Conservation (phyloP, 1,139 yeast genomes). For the Diutina neorugosa region DNA sequence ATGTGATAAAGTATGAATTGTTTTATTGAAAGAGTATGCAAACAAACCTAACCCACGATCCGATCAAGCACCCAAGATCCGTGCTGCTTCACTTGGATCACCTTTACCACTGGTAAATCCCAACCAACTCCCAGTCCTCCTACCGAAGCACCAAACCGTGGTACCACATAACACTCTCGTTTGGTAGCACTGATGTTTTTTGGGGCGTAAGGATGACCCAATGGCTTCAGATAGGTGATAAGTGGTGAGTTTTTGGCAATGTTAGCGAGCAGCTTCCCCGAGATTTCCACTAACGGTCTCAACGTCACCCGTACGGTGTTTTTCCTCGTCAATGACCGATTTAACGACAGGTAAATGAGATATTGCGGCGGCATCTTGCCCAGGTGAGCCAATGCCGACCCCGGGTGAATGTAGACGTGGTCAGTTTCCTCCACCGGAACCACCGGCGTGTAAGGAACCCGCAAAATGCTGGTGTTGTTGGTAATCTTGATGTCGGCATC, state of each 20-base stretch:
- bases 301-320: conserved; percentile 26
- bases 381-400: conserved; percentile 40
- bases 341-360: conserved; percentile 57
- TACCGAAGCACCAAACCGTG: conserved; percentile 75
- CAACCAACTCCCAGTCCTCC: conserved; percentile 85
- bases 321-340: conserved; percentile 28
- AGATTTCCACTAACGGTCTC: conserved; percentile 65
- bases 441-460: conserved; percentile 65
- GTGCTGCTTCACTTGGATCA: conserved; percentile 48
- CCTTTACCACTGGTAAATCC: conserved; percentile 83
- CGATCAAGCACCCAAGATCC: conserved; percentile 46
- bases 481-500: conserved; percentile 51
- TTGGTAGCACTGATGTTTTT: conserved; percentile 48
- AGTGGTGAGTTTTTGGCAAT: conserved; percentile 64
- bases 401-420: conserved; percentile 65
- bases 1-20: no score
- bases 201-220: conserved; percentile 85
- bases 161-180: conserved; percentile 83
- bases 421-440: conserved; percentile 40
- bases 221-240: conserved; percentile 77
- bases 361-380: conserved; percentile 69
- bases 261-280: conserved; percentile 65
- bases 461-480: conserved; percentile 46
- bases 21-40: no score
- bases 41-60: neutral